Evolutionary conservation across 2,329 filamentous ascomycete genomes (phyloP), one percentile per base, ranked within the genome.

Genomic region (Pseudopyricularia javanii): DNA sequence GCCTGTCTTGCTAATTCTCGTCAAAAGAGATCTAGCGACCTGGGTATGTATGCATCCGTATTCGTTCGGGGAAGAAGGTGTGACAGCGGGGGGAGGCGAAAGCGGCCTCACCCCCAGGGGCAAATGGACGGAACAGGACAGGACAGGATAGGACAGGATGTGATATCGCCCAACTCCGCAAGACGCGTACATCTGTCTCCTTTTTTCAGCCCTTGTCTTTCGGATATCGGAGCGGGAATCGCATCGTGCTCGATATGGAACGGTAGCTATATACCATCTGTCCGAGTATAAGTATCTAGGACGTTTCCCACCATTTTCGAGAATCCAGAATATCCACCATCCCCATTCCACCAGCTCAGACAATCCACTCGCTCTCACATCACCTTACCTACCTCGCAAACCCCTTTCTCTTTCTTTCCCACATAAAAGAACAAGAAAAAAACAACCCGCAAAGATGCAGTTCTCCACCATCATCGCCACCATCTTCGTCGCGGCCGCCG

Each of bases 401-500:
- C 35, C 7, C n/a, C n/a, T n/a, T n/a, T n/a, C n/a, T n/a, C n/a
- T n/a, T n/a, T n/a, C n/a, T n/a, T n/a, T n/a, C n/a, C n/a, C n/a
- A n/a, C n/a, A n/a, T n/a, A n/a, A n/a, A n/a, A n/a, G n/a, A 3
- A 35, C 6, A 3, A 35, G 30, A 3, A 1, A 14, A 37, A 12
- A 49, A 15, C 3, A 14, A 11, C 20, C 49, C 37, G 24, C 7
- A 32, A 50, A 50, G 3, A 50, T 50, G 49, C 49, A 50, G 49
- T 37, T 50, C 49, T 37, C 37, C 32, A 37, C 12, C 49, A 22
- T 40, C 49, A 35, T 50, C 49, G 7, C 37, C 26, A 33, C 49
- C 32, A 32, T 50, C 32, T 50, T 50, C 22, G 49, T 33, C 33
- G 32, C 50, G 53, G 60, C 47, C 55, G 59, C 48, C 35, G 61